These are phyloP conservation scores for Pestalotiopsis sp. DNA, from an alignment of 2,329 filamentous ascomycete species.

Conservation along the genomic window DNA sequence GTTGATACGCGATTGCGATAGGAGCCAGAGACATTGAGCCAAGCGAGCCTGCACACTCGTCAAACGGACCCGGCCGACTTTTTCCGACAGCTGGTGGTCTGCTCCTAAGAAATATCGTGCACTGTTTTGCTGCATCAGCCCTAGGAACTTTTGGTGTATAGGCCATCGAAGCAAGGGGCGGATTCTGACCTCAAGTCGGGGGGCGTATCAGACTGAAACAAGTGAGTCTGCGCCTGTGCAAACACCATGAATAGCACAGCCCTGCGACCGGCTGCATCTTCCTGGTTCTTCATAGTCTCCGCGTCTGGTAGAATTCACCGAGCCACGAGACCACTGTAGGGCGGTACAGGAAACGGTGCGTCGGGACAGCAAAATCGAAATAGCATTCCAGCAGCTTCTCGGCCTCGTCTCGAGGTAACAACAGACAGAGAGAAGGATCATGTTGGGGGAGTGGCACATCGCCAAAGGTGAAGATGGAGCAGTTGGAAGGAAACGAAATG, in stretches of 20 bases:
- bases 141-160: neutral
- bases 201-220: slow-evolving; percentile 10
- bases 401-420: slow-evolving; percentile 33
- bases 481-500: slow-evolving; percentile 32
- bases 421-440: slow-evolving; percentile 41
- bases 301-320: slow-evolving; percentile 45
- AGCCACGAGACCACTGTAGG: slow-evolving; percentile 41
- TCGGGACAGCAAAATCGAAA: slow-evolving; percentile 42
- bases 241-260: slow-evolving; percentile 42
- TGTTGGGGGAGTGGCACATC: slow-evolving; percentile 47
- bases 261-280: slow-evolving; percentile 37
- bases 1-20: slow-evolving; percentile 45
- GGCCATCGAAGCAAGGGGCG: neutral
- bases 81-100: slow-evolving; percentile 25
- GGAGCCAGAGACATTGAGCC: slow-evolving; percentile 42
- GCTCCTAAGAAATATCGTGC: slow-evolving; percentile 19
- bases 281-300: slow-evolving; percentile 36
- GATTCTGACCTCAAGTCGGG: neutral
- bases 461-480: slow-evolving; percentile 49
- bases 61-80: slow-evolving; percentile 26
- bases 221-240: slow-evolving; percentile 49
- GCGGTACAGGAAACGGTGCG: slow-evolving; percentile 42
- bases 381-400: slow-evolving; percentile 35
- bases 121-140: slow-evolving; percentile 4
- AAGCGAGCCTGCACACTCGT: slow-evolving; percentile 32